Evolutionary conservation across 1,284 basidiomycete species (phyloP), one percentile per base, ranked within the genome.

Genomic region (Chiua sp.): DNA sequence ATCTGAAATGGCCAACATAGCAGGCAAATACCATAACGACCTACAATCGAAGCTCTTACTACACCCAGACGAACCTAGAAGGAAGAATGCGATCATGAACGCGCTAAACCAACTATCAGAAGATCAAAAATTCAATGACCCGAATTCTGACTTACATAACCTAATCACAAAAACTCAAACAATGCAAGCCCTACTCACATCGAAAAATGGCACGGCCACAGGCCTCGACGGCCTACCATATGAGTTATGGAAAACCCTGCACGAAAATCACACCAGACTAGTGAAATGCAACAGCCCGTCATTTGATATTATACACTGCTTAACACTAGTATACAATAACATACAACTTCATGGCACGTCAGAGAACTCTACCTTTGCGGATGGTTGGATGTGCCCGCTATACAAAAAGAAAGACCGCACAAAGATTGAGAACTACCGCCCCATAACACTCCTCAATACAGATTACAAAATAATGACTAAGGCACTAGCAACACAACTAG

Each of bases 391-490:
- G 62, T 61, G 52, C 30, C 62, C 55, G 0, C 8, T 66, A 0
- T 66, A 59, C 10, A 65, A 59, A 39, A 66, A 61, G 23, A 65
- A 66, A 52, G 59, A 66, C 5, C 0, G 11, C 0, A 47, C 23
- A 0, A 28, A 32, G 2, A 66, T 66, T 0, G 54, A 57, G 5
- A 66, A 66, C 26, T 67, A 66, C 11, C 15, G 20, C 0, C 59
- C 47, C 0, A 67, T 66, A 0, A 64, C 59, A 0, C 63, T 66
- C 0, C 57, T 67, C 0, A 65, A 66, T 20, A 67, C 57, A 0
- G 53, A 66, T 44, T 67, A 66, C 16, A 66, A 66, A 7, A 50
- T 59, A 0, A 47, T 67, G 30, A 66, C 54, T 0, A 67, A 65
- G 16, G 39, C 22, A 0, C 51, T 66, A 0, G 44, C 65, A 0